phyloP scores from a whole-genome alignment of 202 grass and related monocot genomes.

The Brachypodium distachyon region DNA sequence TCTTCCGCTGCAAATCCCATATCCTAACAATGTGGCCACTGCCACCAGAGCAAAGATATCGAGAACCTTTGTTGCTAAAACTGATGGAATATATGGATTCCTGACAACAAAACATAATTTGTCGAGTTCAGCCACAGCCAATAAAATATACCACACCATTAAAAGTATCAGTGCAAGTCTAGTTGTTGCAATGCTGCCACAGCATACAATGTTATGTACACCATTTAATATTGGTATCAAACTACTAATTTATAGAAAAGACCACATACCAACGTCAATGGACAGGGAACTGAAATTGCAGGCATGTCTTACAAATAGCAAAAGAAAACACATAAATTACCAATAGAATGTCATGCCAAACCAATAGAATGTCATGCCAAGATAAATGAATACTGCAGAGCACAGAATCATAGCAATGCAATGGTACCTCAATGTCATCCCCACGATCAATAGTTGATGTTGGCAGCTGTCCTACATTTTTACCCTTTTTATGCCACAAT shows the following conservation, averaged over 20 bases:
- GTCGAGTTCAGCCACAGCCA: background rate
- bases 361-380: background rate
- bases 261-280: background rate
- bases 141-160: background rate
- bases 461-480: conserved; percentile 73
- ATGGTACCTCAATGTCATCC: conserved; percentile 76
- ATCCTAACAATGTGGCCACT: conserved; percentile 90
- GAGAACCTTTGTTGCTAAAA: conserved; percentile 95
- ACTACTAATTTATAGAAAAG: background rate
- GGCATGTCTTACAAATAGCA: background rate
- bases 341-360: background rate
- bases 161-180: background rate
- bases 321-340: background rate
- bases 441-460: conserved; percentile 59
- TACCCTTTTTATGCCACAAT: conserved; percentile 87
- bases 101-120: conserved; percentile 41
- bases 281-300: conserved; percentile 11
- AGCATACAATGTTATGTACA: background rate
- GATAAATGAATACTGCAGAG: background rate
- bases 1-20: conserved; percentile 94
- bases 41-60: conserved; percentile 95
- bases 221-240: background rate
- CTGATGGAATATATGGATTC: conserved; percentile 87
- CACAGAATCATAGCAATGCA: conserved; percentile 22
- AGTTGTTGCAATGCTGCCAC: background rate